Evolutionary conservation across 257 asterid species (phyloP).

Genomic region (Solanum tacnaense): DNA sequence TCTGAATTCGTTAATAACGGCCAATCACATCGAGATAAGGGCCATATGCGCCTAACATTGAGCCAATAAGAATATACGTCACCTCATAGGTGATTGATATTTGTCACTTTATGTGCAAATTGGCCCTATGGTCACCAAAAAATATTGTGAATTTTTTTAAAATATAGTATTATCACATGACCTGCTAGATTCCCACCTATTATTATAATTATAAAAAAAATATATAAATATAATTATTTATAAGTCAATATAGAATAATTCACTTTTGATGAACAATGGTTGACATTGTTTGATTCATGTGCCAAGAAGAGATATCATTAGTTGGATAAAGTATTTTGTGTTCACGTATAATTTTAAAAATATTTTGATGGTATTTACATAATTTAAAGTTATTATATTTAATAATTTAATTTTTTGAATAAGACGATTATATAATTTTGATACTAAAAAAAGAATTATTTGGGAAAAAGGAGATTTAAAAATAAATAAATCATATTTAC

Average conservation of each 20-base stretch:
- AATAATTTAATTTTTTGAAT: too few species aligned
- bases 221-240: neutral
- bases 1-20: rapidly evolving
- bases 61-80: neutral
- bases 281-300: neutral
- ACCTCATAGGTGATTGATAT: neutral
- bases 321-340: neutral
- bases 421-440: rapidly evolving
- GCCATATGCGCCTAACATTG: neutral
- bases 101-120: neutral
- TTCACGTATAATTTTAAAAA: too few species aligned
- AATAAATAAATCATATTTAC: too few species aligned
- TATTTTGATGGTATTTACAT: too few species aligned
- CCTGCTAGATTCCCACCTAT: neutral
- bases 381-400: too few species aligned
- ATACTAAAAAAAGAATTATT: neutral
- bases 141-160: neutral
- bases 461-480: too few species aligned
- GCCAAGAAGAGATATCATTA: neutral
- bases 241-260: neutral
- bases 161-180: neutral
- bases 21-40: neutral
- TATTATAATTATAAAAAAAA: neutral
- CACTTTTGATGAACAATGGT: neutral
- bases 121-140: neutral